Base-by-base conservation (phyloP, 108 stramenopile species). In the Schizochytrium sp. region DNA sequence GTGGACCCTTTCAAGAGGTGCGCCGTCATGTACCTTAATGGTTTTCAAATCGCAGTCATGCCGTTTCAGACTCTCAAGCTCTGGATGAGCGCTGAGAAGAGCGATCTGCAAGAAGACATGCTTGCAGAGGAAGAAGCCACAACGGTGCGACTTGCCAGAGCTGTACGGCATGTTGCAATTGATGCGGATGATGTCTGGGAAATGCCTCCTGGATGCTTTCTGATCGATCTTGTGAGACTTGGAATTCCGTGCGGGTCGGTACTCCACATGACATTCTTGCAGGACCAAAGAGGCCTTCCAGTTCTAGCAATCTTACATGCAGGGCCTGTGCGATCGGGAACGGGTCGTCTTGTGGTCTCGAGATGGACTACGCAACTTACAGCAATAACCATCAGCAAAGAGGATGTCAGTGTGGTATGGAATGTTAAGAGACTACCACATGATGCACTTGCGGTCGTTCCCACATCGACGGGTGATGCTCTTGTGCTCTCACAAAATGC, bases 321-420 rank as follows among this genome's bases (percentile, higher is more conserved):
- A 55, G 76, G 76, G 28, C 53, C 50, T 10, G 28, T 83, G 10
- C 76, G 76, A n/a, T 55, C 10, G 50, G 76, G 76, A 10, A 83
- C 76, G 5, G 76, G 76, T n/a, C 47, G 76, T 0, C 76, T 83
- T 28, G 76, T 83, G 5, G 76, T 83, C 0, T 17, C 28, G 10
- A 47, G 76, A 28, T 83, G 76, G 76, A 83, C 76, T 53, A 47
- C 76, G 0, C 76, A 83, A 17, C 76, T 83, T 5, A 55, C 76
- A 5, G 76, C 76, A 5, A 56, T 83, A 0, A 83, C 76, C 50
- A 83, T 83, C 28, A 83, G 76, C 47, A 83, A 83, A 28, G 50
- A 83, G 28, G 76, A 83, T 53, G 76, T 83, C 12, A 83, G 50
- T n/a, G 76, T 83, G 10, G 76, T 83, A n/a, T 83, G 76, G 76